Percentiles rank a stretch among this genome's conserved stretches.
Conservation (phyloP, 148 eudicot species). For the Nyssa sinensis region DNA sequence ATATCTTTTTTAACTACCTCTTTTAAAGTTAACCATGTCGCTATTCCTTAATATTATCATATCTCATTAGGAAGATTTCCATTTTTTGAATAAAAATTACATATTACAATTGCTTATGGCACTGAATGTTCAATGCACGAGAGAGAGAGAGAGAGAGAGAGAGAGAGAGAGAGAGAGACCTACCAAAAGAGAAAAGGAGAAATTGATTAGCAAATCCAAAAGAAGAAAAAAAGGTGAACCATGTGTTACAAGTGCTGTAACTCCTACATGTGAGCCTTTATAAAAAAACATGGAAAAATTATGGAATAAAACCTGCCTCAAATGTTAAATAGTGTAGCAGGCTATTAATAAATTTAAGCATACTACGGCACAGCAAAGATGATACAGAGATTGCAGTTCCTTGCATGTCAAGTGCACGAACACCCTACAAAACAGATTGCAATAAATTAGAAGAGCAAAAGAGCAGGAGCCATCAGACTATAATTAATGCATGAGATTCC, state of each 20-base stretch:
- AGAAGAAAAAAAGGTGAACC: no score
- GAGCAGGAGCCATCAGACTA: constrained; percentile 3
- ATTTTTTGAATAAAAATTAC: no score
- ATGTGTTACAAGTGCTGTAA: background rate
- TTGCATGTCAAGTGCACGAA: constrained; percentile 68
- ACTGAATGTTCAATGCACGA: background rate
- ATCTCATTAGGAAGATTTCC: background rate
- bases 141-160: no score
- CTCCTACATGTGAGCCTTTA: background rate
- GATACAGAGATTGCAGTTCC: constrained; percentile 86
- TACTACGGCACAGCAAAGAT: constrained; percentile 89
- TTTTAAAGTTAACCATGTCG: no score
- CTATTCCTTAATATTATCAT: no score
- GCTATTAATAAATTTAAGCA: constrained; percentile 91
- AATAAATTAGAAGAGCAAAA: background rate
- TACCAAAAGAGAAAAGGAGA: no score
- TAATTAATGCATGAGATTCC: constrained; percentile 9
- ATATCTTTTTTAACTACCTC: no score
- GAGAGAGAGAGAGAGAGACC: no score
- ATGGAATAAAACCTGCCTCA: constrained; percentile 53
- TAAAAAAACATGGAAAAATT: background rate
- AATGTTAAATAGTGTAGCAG: constrained; percentile 91
- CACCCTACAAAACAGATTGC: constrained; percentile 56
- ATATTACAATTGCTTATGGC: background rate
- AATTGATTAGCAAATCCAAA: background rate